Percentiles rank a stretch among this genome's conserved stretches.
Conservation (phyloP, 768 basidiomycete genomes). For the Termitomyces sp. region DNA sequence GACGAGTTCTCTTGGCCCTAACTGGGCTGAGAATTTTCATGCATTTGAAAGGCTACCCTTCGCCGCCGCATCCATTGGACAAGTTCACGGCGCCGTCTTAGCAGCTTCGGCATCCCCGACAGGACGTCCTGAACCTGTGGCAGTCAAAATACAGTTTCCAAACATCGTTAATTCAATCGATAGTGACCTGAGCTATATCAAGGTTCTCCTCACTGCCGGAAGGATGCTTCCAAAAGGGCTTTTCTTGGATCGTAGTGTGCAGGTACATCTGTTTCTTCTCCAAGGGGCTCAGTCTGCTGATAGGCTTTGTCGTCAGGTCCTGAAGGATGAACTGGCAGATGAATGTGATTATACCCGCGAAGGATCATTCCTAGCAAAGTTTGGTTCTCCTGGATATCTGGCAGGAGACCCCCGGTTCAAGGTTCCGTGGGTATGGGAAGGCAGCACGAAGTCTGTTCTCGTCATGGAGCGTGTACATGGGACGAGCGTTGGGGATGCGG, state of each 20-base stretch:
- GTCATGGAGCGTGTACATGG: conserved; percentile 88
- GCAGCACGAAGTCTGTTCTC: conserved; percentile 76
- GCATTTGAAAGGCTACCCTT: conserved; percentile 85
- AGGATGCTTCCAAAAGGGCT: conserved; percentile 81
- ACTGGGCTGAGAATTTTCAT: conserved; percentile 69
- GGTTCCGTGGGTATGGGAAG: conserved; percentile 83
- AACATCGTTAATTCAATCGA: conserved; percentile 83
- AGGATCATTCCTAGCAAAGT: conserved; percentile 62
- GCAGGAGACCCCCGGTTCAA: conserved; percentile 66
- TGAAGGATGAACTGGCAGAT: conserved; percentile 85
- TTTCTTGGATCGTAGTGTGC: conserved; percentile 84
- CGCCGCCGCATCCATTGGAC: conserved; percentile 95
- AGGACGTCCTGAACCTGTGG: conserved; percentile 51
- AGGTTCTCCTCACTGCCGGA: conserved; percentile 75
- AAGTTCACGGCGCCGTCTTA: conserved; percentile 81
- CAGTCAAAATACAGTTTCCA: conserved; percentile 94
- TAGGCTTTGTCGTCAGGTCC: conserved; percentile 44
- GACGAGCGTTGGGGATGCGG: conserved; percentile 68
- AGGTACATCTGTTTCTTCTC: conserved; percentile 32
- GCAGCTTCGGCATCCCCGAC: conserved; percentile 47
- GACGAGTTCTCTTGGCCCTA: conserved; percentile 60
- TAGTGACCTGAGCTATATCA: conserved; percentile 84
- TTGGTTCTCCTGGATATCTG: conserved; percentile 44
- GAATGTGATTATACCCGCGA: conserved; percentile 91
- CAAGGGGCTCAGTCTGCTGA: neutral